Percentiles rank a stretch among this genome's conserved stretches.
phyloP scores from a whole-genome alignment of 108 stramenopile species.

The Parmales sp. region DNA sequence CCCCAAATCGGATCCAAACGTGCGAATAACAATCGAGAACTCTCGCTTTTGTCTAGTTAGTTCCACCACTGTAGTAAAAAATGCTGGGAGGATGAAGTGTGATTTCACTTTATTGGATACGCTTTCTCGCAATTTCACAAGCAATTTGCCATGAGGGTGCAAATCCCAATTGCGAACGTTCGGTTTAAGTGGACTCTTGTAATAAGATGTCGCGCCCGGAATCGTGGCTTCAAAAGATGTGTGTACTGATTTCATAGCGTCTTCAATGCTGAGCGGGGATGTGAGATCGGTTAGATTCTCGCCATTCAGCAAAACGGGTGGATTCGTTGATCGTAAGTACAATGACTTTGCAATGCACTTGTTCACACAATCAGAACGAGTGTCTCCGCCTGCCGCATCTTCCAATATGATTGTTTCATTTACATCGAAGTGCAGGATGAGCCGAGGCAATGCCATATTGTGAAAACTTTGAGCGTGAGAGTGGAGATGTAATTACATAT shows the following conservation, averaged over 20 bases:
- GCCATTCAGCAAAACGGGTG: too few species aligned
- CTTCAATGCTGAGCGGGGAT: not conserved
- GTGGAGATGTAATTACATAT: too few species aligned
- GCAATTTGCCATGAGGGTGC: not conserved
- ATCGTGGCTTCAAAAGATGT: not conserved
- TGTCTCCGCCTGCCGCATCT: not conserved
- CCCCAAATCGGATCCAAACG: not conserved
- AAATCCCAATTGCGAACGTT: not conserved
- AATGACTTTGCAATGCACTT: not conserved
- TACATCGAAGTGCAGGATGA: constrained; percentile 4
- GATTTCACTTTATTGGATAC: not conserved
- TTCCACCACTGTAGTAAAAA: not conserved
- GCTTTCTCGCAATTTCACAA: not conserved
- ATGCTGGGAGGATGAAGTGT: constrained; percentile 1
- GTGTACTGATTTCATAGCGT: not conserved
- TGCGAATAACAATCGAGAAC: not conserved
- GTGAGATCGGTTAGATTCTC: not conserved
- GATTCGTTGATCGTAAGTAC: too few species aligned
- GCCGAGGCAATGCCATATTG: too few species aligned
- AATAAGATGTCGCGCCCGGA: not conserved
- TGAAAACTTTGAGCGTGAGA: too few species aligned
- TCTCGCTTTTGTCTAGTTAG: not conserved
- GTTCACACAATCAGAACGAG: not conserved
- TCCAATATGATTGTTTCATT: not conserved
- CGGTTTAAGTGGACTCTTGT: not conserved